Percentiles rank a stretch among this genome's conserved stretches.
Conservation (phyloP, 2,329 filamentous ascomycete genomes). For the Shiraia sp. region DNA sequence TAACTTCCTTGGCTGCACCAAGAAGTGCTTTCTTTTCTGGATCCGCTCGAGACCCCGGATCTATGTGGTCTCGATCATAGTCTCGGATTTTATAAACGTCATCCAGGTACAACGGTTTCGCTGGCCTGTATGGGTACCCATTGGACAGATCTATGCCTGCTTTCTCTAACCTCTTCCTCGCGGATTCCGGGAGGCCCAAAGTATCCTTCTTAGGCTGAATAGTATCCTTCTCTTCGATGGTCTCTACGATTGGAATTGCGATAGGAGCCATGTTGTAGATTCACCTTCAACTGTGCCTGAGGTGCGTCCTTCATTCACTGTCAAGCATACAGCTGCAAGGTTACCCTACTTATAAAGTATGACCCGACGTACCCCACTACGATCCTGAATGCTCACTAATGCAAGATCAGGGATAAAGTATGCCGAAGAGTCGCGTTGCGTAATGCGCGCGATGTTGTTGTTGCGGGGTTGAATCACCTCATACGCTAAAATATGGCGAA, state of each 20-base stretch:
- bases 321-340: neutral
- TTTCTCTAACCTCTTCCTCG: slow-evolving; percentile 65
- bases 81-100: slow-evolving; percentile 70
- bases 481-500: slow-evolving; percentile 37
- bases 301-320: too few species aligned
- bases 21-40: slow-evolving; percentile 47
- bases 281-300: too few species aligned
- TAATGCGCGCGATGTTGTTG: slow-evolving; percentile 14
- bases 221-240: slow-evolving; percentile 62
- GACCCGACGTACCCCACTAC: slow-evolving; percentile 6
- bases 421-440: slow-evolving; percentile 3
- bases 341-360: slow-evolving; percentile 19
- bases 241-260: slow-evolving; percentile 57
- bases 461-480: slow-evolving; percentile 45
- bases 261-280: slow-evolving; percentile 60
- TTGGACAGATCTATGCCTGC: slow-evolving; percentile 70
- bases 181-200: slow-evolving; percentile 62
- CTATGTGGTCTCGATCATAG: slow-evolving; percentile 40
- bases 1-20: slow-evolving; percentile 48
- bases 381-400: slow-evolving; percentile 17
- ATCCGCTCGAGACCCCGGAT: slow-evolving; percentile 56
- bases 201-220: slow-evolving; percentile 66
- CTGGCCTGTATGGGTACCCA: slow-evolving; percentile 73
- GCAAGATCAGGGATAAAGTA: neutral
- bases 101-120: slow-evolving; percentile 68